phyloP scores from a whole-genome alignment of 2,329 filamentous ascomycete genomes.

The Erysiphe neolycopersici region DNA sequence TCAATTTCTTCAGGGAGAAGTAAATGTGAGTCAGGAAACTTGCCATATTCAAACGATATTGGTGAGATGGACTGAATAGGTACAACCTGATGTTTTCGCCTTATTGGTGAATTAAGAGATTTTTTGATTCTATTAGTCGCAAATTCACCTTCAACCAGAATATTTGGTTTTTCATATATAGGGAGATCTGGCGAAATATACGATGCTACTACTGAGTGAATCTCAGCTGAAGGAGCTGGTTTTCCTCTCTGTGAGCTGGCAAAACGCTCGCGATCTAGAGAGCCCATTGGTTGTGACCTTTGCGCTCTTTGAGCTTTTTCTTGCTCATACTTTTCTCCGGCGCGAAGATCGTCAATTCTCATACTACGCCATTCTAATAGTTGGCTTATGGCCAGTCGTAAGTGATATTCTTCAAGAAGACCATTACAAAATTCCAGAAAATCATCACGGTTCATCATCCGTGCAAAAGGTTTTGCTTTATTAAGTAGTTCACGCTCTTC shows the following conservation, averaged over 20 bases:
- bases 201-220: conserved; percentile 45
- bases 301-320: conserved; percentile 61
- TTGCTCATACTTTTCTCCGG: conserved; percentile 74
- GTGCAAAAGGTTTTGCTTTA: conserved; percentile 83
- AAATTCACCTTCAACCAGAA: background rate
- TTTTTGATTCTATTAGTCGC: conserved; percentile 24
- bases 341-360: conserved; percentile 59
- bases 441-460: conserved; percentile 87
- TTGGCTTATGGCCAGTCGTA: conserved; percentile 70
- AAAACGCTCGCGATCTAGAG: conserved; percentile 57
- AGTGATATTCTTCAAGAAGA: conserved; percentile 68
- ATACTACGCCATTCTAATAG: conserved; percentile 81
- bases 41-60: conserved; percentile 23
- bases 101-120: conserved; percentile 14
- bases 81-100: conserved; percentile 24
- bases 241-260: conserved; percentile 44
- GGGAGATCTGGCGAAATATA: conserved; percentile 59
- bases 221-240: conserved; percentile 34
- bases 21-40: conserved; percentile 56
- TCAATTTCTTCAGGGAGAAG: conserved; percentile 63
- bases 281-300: conserved; percentile 42
- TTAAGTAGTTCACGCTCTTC: conserved; percentile 79
- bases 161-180: conserved; percentile 19
- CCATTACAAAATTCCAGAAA: conserved; percentile 70
- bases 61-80: conserved; percentile 19